phyloP scores from a whole-genome alignment of 2,329 filamentous ascomycete genomes.

The Elsinoe fawcettii region DNA sequence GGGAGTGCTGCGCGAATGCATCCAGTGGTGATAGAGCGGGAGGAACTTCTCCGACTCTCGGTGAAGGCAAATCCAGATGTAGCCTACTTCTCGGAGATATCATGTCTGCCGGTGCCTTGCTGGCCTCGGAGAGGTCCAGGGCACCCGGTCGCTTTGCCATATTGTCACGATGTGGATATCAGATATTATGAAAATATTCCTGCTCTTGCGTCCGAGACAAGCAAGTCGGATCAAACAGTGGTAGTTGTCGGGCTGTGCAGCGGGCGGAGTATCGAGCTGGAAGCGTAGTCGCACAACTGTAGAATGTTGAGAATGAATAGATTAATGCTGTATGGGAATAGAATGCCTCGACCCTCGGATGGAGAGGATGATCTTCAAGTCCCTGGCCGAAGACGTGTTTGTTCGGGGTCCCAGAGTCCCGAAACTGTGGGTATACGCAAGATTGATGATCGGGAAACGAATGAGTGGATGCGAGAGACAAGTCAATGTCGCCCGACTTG shows the following conservation, averaged over 20 bases:
- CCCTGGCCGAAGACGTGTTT: background rate
- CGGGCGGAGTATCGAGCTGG: background rate
- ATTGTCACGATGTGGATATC: background rate
- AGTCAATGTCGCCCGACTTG: constrained; percentile 10
- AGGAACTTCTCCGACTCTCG: constrained; percentile 55
- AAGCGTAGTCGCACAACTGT: background rate
- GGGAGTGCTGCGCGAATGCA: constrained; percentile 87
- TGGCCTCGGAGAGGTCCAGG: constrained; percentile 19
- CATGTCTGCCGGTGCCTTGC: constrained; percentile 19
- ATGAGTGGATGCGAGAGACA: constrained; percentile 1
- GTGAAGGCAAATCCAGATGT: constrained; percentile 38
- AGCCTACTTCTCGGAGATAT: constrained; percentile 24
- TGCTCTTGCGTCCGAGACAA: background rate
- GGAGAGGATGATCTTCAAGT: background rate
- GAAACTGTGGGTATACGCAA: background rate
- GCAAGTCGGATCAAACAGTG: background rate
- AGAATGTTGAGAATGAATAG: background rate
- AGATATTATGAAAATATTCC: background rate
- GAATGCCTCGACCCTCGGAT: background rate
- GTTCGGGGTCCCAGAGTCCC: background rate
- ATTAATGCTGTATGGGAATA: background rate
- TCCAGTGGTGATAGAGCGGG: constrained; percentile 90
- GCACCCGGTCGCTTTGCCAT: constrained; percentile 20
- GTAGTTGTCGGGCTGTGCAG: background rate
- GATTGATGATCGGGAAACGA: background rate